These are phyloP conservation scores for Magnusiomyces fungicola DNA, from an alignment of 1,139 yeast genomes.

Conservation along the genomic window DNA sequence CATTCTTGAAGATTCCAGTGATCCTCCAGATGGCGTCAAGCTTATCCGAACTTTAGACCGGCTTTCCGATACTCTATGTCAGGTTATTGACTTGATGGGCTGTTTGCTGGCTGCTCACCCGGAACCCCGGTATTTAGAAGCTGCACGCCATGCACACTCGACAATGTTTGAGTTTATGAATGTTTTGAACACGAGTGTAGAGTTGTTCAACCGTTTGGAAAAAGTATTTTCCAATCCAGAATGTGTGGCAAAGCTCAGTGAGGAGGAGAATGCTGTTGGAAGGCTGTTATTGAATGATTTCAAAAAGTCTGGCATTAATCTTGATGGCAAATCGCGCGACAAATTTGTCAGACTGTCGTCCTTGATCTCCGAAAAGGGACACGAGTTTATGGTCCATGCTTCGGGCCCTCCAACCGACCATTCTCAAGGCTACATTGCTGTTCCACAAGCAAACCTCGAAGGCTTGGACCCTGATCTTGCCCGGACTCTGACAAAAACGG, in stretches of 20 bases:
- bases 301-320: slow-evolving; percentile 81
- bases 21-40: slow-evolving; percentile 39
- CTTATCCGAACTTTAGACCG: slow-evolving; percentile 64
- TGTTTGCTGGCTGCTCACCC: slow-evolving; percentile 90
- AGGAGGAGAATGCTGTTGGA: slow-evolving; percentile 81
- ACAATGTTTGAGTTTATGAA: slow-evolving; percentile 92
- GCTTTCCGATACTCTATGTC: slow-evolving; percentile 78
- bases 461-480: slow-evolving; percentile 35
- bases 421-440: slow-evolving; percentile 27
- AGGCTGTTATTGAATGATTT: slow-evolving; percentile 74
- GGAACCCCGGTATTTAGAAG: slow-evolving; percentile 52
- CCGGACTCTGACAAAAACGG: slow-evolving; percentile 18
- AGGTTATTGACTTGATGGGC: slow-evolving; percentile 91
- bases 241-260: slow-evolving; percentile 39
- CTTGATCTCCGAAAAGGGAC: slow-evolving; percentile 74
- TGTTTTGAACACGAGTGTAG: slow-evolving; percentile 76
- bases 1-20: slow-evolving; percentile 44
- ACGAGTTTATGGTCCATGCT: slow-evolving; percentile 56
- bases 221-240: slow-evolving; percentile 44
- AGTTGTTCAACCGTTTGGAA: slow-evolving; percentile 54
- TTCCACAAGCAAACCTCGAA: slow-evolving; percentile 31
- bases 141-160: slow-evolving; percentile 87
- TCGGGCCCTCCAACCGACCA: slow-evolving; percentile 40
- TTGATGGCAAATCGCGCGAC: slow-evolving; percentile 56
- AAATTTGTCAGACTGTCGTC: slow-evolving; percentile 75